A percentile compares a stretch with the other conserved stretches of the same genome.
Evolutionary conservation across 257 asterid species (phyloP).

Genomic region (Solanum rostratum): DNA sequence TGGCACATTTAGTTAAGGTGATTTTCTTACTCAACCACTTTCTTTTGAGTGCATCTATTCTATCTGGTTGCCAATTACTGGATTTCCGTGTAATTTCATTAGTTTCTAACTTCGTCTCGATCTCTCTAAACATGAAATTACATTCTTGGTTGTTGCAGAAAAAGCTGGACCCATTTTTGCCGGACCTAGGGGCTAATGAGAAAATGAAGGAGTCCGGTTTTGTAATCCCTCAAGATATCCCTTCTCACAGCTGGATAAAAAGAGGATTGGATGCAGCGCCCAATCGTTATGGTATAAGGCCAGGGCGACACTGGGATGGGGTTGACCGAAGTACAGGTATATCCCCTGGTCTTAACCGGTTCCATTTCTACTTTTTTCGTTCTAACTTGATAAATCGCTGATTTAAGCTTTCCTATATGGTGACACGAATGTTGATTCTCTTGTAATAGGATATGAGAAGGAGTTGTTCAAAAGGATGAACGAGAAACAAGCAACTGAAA

Average conservation of each 20-base stretch:
- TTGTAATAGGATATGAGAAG: slow-evolving; percentile 54
- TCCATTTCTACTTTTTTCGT: not conserved
- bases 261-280: slow-evolving; percentile 63
- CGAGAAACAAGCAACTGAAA: slow-evolving; percentile 65
- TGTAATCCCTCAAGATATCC: slow-evolving; percentile 69
- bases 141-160: slow-evolving; percentile 31
- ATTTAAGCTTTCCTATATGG: not conserved
- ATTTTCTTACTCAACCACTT: not conserved
- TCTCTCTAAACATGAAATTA: not conserved
- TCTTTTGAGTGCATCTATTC: not conserved
- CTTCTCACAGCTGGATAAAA: slow-evolving; percentile 71
- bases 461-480: slow-evolving; percentile 48
- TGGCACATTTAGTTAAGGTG: slow-evolving; percentile 86
- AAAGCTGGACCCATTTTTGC: slow-evolving; percentile 45
- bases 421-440: not conserved
- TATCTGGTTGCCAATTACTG: not conserved
- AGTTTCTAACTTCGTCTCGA: not conserved
- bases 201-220: slow-evolving; percentile 83
- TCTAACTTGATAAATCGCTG: not conserved
- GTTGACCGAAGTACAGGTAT: slow-evolving; percentile 80
- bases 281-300: slow-evolving; percentile 78
- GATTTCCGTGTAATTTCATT: not conserved
- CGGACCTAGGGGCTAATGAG: slow-evolving; percentile 55
- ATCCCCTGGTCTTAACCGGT: not conserved
- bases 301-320: slow-evolving; percentile 96